These are phyloP conservation scores for Alternaria triticimaculans DNA, from an alignment of 2,329 filamentous ascomycete species.

Conservation along the genomic window DNA sequence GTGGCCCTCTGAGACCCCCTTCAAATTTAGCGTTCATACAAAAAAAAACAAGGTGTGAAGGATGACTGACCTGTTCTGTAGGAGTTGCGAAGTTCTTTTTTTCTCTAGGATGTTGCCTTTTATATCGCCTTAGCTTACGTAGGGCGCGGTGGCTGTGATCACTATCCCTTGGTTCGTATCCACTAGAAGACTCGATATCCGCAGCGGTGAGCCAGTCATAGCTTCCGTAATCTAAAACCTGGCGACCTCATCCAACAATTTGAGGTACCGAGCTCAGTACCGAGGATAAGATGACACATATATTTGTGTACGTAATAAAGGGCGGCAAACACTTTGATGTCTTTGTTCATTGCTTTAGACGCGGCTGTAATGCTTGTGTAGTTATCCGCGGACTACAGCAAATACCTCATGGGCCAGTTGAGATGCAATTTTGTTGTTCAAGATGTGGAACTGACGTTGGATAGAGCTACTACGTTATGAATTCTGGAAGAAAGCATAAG, in stretches of 20 bases:
- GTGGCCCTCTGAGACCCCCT: not conserved
- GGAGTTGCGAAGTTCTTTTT: not conserved
- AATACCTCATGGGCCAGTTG: not conserved
- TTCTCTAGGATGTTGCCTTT: not conserved
- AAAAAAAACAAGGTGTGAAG: not conserved
- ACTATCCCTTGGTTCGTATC: not conserved
- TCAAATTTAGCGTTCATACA: not conserved
- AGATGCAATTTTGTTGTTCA: not conserved
- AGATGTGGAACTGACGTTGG: not conserved
- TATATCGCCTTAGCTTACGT: not conserved
- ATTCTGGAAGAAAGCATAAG: not conserved
- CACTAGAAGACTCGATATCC: not conserved
- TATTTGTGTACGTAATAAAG: not conserved
- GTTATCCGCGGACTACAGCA: not conserved
- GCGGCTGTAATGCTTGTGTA: not conserved
- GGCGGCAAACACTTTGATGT: not conserved
- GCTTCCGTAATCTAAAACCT: not conserved
- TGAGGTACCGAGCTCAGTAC: not conserved
- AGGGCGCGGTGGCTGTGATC: not conserved
- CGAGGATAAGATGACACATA: not conserved
- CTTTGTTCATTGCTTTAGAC: not conserved
- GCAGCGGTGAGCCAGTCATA: not conserved
- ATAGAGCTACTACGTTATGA: not conserved
- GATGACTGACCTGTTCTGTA: not conserved
- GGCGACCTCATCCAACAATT: not conserved